Percentiles rank a stretch among this genome's conserved stretches.
These are phyloP conservation scores for Cyclotella cryptica DNA, from an alignment of 108 stramenopile genomes.

Conservation along the genomic window DNA sequence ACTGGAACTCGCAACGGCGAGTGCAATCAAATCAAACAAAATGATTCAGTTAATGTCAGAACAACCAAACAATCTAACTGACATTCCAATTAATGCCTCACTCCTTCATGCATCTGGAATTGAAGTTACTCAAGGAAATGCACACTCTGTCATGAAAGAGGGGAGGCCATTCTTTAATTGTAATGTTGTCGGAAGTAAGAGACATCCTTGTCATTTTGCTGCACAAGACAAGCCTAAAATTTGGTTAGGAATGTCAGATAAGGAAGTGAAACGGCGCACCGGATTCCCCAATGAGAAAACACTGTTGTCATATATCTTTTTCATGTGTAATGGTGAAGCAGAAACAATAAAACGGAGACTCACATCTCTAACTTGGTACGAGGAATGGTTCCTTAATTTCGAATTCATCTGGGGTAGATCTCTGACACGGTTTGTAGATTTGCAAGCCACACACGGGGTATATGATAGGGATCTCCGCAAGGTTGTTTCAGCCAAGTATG, in stretches of 20 bases:
- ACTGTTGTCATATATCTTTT: conserved; percentile 17
- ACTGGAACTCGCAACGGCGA: background rate
- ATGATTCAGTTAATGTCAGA: conserved; percentile 2
- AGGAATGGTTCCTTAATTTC: conserved; percentile 46
- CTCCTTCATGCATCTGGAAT: background rate
- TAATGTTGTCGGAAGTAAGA: background rate
- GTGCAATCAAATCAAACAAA: background rate
- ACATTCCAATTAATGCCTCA: background rate
- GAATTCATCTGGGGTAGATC: conserved; percentile 27
- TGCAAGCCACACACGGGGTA: background rate
- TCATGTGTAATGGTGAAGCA: conserved; percentile 35
- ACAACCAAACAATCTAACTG: background rate
- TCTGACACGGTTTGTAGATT: conserved; percentile 3
- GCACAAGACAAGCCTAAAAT: background rate
- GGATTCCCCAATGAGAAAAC: conserved; percentile 20
- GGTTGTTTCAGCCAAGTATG: background rate
- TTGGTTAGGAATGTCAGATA: background rate
- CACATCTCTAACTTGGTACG: conserved; percentile 39
- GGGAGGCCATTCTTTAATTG: background rate
- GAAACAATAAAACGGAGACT: conserved; percentile 1
- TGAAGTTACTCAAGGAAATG: background rate
- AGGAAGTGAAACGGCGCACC: conserved; percentile 19
- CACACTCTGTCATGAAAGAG: background rate
- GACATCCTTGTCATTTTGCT: background rate
- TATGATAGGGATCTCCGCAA: background rate